Conservation (phyloP, 2,329 filamentous ascomycete species). For the Diaporthe longicolla region DNA sequence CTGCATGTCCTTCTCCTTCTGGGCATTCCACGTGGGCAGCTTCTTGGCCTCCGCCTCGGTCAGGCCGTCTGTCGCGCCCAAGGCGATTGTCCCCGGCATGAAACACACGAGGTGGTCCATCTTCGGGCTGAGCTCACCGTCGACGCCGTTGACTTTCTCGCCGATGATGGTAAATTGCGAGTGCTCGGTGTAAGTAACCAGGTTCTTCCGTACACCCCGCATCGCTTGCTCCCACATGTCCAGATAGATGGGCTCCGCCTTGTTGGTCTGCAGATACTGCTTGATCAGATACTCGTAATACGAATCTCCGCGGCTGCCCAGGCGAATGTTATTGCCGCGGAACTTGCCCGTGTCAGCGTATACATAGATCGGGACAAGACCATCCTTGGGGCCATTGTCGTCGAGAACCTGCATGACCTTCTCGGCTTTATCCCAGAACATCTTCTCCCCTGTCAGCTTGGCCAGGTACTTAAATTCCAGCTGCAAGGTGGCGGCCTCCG, state of each 20-base stretch:
- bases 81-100: constrained; percentile 94
- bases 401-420: constrained; percentile 94
- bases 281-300: constrained; percentile 99
- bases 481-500: constrained; percentile 92
- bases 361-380: constrained; percentile 92
- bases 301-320: constrained; percentile 94
- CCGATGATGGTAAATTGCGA: constrained; percentile 90
- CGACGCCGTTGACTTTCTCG: constrained; percentile 83
- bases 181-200: constrained; percentile 88
- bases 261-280: constrained; percentile 94
- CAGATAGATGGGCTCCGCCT: constrained; percentile 86
- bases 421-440: constrained; percentile 94
- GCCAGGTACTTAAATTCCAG: constrained; percentile 98
- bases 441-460: constrained; percentile 91
- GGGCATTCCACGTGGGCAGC: constrained; percentile 78
- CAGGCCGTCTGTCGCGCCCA: constrained; percentile 85
- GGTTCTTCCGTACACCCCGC: constrained; percentile 87
- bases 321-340: constrained; percentile 85
- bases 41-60: constrained; percentile 82
- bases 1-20: constrained; percentile 88
- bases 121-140: constrained; percentile 79
- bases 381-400: constrained; percentile 82
- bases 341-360: constrained; percentile 85
- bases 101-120: constrained; percentile 99
- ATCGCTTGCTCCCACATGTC: constrained; percentile 95